Percentiles rank a stretch among this genome's conserved stretches.
These are phyloP conservation scores for Aspergillus calidoustus DNA, from an alignment of 2,329 filamentous ascomycete genomes.

Conservation along the genomic window DNA sequence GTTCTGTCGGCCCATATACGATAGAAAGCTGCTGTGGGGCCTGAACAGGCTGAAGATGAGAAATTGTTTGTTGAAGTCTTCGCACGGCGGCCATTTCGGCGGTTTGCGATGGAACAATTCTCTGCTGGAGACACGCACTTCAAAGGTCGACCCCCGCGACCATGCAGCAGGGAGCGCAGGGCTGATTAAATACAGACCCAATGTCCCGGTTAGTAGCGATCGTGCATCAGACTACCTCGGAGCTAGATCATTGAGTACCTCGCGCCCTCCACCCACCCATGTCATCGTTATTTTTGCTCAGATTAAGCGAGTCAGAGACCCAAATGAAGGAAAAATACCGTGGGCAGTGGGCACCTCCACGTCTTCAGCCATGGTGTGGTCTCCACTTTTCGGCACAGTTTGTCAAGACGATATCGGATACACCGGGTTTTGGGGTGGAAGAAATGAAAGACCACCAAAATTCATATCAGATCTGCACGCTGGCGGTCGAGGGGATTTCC, in stretches of 20 bases:
- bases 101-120: neutral
- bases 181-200: constrained; percentile 17
- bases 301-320: constrained; percentile 8
- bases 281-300: neutral
- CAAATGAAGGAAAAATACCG: neutral
- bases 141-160: neutral
- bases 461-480: constrained; percentile 11
- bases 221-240: constrained; percentile 13
- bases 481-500: constrained; percentile 6
- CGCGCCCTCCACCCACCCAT: neutral
- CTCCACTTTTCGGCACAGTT: constrained; percentile 8
- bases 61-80: constrained; percentile 37
- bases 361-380: neutral
- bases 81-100: constrained; percentile 33
- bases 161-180: neutral
- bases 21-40: constrained; percentile 52
- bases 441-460: constrained; percentile 3
- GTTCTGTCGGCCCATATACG: constrained; percentile 70
- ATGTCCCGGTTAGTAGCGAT: neutral
- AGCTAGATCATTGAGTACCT: neutral
- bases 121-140: neutral
- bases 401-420: neutral
- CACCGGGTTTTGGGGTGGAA: neutral
- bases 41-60: constrained; percentile 31
- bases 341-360: neutral